These are phyloP conservation scores for Adansonia rubrostipa DNA, from an alignment of 441 rosid species.

Conservation along the genomic window DNA sequence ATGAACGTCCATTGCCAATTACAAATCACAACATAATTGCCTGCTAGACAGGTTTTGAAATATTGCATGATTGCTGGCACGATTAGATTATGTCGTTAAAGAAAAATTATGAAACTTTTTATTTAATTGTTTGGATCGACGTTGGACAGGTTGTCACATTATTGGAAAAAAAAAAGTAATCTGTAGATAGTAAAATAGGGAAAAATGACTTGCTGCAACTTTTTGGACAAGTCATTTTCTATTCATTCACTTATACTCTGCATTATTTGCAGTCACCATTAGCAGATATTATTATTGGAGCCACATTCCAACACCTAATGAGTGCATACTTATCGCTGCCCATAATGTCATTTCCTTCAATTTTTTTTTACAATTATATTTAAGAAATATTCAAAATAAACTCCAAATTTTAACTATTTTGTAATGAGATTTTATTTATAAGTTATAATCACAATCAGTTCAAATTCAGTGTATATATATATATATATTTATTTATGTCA, in stretches of 20 bases:
- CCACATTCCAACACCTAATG: slow-evolving; percentile 69
- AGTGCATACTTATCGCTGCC: slow-evolving; percentile 40
- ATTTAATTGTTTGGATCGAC: background rate
- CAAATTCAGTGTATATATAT: too few species aligned
- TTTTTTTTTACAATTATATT: background rate
- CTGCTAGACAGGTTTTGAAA: background rate
- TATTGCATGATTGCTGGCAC: background rate
- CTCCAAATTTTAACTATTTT: background rate
- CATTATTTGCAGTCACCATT: slow-evolving; percentile 34
- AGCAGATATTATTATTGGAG: slow-evolving; percentile 52
- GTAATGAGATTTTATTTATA: too few species aligned
- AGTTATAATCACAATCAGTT: too few species aligned
- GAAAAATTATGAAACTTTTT: background rate
- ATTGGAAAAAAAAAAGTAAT: background rate
- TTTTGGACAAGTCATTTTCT: slow-evolving; percentile 42
- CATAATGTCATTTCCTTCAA: background rate
- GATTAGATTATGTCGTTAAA: background rate
- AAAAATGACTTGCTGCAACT: slow-evolving; percentile 19
- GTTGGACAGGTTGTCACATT: background rate
- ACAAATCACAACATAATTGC: background rate
- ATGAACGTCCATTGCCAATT: background rate
- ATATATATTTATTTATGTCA: too few species aligned
- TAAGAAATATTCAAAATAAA: background rate
- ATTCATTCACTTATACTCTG: slow-evolving; percentile 44
- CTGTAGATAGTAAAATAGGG: slow-evolving; percentile 10